Evolutionary conservation across 305 asterid species (phyloP).

Genomic region (Ajuga reptans): DNA sequence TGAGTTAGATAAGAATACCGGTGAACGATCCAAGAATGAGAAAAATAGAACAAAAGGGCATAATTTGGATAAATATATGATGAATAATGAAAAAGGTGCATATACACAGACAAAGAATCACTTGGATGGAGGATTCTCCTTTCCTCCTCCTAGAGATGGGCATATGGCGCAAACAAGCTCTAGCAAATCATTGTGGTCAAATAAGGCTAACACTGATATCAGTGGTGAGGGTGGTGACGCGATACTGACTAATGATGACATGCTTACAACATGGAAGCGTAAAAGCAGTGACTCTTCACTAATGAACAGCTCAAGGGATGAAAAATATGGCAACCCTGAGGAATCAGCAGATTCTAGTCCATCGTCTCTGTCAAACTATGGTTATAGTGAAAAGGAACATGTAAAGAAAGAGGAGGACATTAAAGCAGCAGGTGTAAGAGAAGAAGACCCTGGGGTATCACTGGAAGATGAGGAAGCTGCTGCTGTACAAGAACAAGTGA

Average conservation of each 20-base stretch:
- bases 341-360: conserved; percentile 87
- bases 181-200: conserved; percentile 59
- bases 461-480: conserved; percentile 92
- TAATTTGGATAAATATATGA: conserved; percentile 40
- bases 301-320: conserved; percentile 63
- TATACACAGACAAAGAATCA: conserved; percentile 36
- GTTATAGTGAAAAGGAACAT: conserved; percentile 46
- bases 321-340: conserved; percentile 31
- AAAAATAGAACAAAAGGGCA: conserved; percentile 34
- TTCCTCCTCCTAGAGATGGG: conserved; percentile 86
- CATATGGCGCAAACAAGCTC: conserved; percentile 50
- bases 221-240: conserved; percentile 49
- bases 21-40: conserved; percentile 38
- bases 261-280: conserved; percentile 64
- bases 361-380: conserved; percentile 70
- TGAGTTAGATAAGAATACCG: conserved; percentile 40
- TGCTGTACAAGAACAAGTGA: conserved; percentile 97
- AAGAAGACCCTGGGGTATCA: conserved; percentile 55
- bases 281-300: conserved; percentile 68
- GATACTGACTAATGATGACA: conserved; percentile 48
- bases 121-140: conserved; percentile 69
- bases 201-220: conserved; percentile 37
- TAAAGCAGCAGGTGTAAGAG: conserved; percentile 38
- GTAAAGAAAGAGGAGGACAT: conserved; percentile 47
- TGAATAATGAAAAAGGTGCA: conserved; percentile 39